phyloP scores from a whole-genome alignment of 257 asterid species.

The Gardenia jasminoides region DNA sequence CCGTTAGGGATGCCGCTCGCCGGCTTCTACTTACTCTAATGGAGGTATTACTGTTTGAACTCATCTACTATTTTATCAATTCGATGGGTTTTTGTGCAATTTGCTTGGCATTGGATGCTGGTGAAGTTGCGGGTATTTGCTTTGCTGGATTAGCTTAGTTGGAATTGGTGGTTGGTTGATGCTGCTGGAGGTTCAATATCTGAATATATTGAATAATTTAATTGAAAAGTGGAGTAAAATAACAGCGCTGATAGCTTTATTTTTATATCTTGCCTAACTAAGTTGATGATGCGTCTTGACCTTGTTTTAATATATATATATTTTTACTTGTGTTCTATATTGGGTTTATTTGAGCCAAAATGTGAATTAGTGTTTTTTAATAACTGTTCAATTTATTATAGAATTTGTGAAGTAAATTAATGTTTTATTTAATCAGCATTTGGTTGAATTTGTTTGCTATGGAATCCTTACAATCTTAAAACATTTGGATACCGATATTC shows the following conservation, averaged over 20 bases:
- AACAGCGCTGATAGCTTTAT: background rate
- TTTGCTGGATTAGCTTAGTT: background rate
- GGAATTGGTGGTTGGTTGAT: background rate
- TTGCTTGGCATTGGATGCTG: background rate
- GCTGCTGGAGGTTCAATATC: background rate
- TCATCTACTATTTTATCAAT: background rate
- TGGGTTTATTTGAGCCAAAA: background rate
- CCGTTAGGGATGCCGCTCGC: constrained; percentile 91
- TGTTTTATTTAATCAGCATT: background rate
- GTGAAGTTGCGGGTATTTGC: background rate
- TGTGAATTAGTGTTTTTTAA: background rate
- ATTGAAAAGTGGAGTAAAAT: background rate
- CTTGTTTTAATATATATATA: too few species aligned
- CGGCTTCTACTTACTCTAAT: constrained; percentile 85
- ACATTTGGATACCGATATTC: too few species aligned
- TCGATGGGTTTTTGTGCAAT: background rate
- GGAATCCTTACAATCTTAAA: background rate
- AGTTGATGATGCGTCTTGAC: background rate
- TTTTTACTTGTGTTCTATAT: background rate
- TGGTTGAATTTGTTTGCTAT: background rate
- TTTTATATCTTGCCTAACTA: background rate
- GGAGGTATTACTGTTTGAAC: constrained; percentile 54
- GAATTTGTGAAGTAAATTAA: background rate
- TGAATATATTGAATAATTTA: background rate
- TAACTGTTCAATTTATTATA: background rate